These are phyloP conservation scores for Glycine latifolia DNA, from an alignment of 306 rosid genomes.

Conservation along the genomic window DNA sequence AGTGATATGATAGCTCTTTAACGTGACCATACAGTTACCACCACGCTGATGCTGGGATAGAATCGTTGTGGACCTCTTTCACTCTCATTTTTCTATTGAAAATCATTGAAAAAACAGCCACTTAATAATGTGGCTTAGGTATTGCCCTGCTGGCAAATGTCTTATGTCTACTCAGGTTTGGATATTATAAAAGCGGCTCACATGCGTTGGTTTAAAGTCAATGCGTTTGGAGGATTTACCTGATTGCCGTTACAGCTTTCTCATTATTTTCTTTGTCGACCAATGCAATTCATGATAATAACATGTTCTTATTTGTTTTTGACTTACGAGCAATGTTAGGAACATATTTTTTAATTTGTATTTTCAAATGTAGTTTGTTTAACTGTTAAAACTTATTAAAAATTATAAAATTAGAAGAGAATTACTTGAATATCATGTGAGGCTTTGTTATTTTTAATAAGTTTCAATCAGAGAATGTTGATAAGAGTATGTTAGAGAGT, in stretches of 20 bases:
- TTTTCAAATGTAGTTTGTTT: too few relatives aligned
- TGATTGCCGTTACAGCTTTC: constrained; percentile 14
- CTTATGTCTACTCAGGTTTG: constrained; percentile 8
- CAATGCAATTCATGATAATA: constrained; percentile 33
- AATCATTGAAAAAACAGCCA: constrained; percentile 15
- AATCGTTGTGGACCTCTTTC: constrained; percentile 15
- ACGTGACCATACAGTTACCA: not conserved
- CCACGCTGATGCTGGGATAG: not conserved
- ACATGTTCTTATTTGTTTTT: too few relatives aligned
- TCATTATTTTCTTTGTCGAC: constrained; percentile 27
- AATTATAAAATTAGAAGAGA: too few relatives aligned
- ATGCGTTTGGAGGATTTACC: constrained; percentile 30
- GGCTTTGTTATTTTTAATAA: too few relatives aligned
- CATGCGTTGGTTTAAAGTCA: constrained; percentile 43
- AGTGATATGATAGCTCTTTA: constrained; percentile 14
- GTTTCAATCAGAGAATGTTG: too few relatives aligned
- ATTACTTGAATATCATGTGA: too few relatives aligned
- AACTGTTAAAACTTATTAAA: too few relatives aligned
- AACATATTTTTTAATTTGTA: too few relatives aligned
- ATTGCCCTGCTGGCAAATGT: constrained; percentile 28
- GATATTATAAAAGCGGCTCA: constrained; percentile 21
- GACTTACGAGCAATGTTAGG: too few relatives aligned
- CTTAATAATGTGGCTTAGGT: constrained; percentile 20
- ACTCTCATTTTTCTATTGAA: not conserved
- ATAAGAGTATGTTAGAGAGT: too few relatives aligned